Evolutionary conservation across 305 asterid genomes (phyloP), one percentile per base, ranked within the genome.

Genomic region (Rubia peregrina): DNA sequence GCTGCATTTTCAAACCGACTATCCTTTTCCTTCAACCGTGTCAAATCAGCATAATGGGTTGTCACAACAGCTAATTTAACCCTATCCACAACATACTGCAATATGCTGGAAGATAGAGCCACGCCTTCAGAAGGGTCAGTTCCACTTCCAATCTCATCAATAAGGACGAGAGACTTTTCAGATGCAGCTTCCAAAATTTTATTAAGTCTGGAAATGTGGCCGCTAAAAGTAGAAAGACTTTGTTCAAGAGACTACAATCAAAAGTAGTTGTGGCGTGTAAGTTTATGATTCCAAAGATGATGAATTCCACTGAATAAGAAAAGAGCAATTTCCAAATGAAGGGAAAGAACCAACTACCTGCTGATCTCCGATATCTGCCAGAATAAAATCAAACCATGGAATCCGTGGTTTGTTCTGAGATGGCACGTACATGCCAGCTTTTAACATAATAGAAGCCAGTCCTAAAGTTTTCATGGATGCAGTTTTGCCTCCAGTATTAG

Each of bases 111-210:
- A 42, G 99, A 88, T 61, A 91, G 92, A 74, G 96, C 97, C 76
- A 89, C 90, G 7, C 99, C 99, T 84, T 94, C 99, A 12, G 99
- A 89, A 76, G 99, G 98, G 83, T 91, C 99, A 19, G 99, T 94
- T 71, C 99, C 98, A 77, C 99, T 83, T 72, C 99, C 99, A 70
- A 94, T 91, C 86, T 94, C 99, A 86, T 94, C 99, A 48, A 94
- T 86, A 75, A 94, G 96, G 78, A 94, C 88, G 41, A 91, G 97
- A 67, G 98, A 91, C 74, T 84, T 86, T 82, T 78, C 78, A 66
- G 97, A 83, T 73, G 98, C 86, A 80, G 84, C 96, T 74, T 86
- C 84, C 81, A 94, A 77, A 78, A 94, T 89, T 60, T 86, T 78
- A 72, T 88, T 69, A 67, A 89, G 86, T 68, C 93, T 85, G 61